Conservation (phyloP, 2,329 filamentous ascomycete species). For the Decorospora gaudefroyi region DNA sequence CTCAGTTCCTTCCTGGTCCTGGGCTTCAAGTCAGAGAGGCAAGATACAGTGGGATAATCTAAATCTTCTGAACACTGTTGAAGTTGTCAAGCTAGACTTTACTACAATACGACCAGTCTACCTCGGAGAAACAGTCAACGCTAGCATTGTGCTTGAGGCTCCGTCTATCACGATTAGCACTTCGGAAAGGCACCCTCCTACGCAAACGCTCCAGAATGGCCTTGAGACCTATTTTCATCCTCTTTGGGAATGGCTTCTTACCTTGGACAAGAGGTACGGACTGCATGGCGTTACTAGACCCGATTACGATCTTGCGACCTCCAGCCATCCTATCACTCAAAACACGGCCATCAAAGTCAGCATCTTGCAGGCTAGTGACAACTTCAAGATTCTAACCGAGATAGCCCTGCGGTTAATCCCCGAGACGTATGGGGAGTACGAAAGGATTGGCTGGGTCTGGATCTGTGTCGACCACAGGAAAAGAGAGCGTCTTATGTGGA, state of each 20-base stretch:
- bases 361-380: rapidly evolving
- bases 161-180: too few relatives aligned
- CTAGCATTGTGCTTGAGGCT: neutral
- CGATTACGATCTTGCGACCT: neutral
- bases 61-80: rapidly evolving
- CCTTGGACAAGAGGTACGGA: too few relatives aligned
- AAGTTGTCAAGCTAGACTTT: neutral
- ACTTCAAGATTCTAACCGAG: rapidly evolving
- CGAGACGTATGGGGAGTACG: neutral
- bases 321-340: neutral
- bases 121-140: neutral
- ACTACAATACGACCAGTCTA: neutral
- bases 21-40: neutral
- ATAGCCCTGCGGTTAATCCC: neutral
- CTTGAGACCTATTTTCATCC: too few relatives aligned
- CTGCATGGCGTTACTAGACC: too few relatives aligned
- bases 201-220: too few relatives aligned
- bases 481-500: too few relatives aligned
- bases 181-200: too few relatives aligned
- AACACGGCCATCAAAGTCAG: neutral
- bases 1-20: conserved; percentile 2
- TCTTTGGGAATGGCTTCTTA: too few relatives aligned
- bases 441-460: neutral
- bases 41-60: rapidly evolving
- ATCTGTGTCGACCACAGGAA: neutral